Conservation (phyloP, 257 asterid species). For the Solanum peruvianum region DNA sequence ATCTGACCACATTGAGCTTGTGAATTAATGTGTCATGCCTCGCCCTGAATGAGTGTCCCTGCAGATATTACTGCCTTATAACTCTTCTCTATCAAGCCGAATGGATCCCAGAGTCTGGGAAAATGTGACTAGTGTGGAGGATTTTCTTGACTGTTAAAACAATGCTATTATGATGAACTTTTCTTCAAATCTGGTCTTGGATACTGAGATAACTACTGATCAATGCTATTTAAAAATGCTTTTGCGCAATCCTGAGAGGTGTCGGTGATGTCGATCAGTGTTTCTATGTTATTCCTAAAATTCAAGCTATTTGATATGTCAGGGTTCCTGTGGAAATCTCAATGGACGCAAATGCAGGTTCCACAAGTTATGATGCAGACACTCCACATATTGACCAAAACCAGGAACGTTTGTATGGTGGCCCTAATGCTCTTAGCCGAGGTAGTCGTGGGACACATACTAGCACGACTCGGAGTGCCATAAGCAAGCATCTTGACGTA, state of each 20-base stretch:
- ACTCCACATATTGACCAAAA: constrained; percentile 23
- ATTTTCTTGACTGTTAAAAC: background rate
- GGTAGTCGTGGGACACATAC: constrained; percentile 72
- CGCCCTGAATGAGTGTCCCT: background rate
- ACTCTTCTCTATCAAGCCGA: background rate
- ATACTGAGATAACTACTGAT: background rate
- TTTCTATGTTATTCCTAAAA: background rate
- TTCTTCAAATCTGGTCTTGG: background rate
- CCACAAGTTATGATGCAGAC: constrained; percentile 27
- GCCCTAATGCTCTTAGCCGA: constrained; percentile 42
- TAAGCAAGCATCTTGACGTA: constrained; percentile 55
- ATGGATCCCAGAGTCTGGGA: background rate
- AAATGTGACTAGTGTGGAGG: background rate
- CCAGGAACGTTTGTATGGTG: constrained; percentile 41
- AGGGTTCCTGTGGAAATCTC: constrained; percentile 45
- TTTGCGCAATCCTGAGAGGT: background rate
- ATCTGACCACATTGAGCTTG: background rate
- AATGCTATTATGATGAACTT: background rate
- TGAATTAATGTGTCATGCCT: background rate
- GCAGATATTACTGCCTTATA: background rate
- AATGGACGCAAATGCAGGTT: constrained; percentile 36
- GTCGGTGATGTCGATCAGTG: background rate
- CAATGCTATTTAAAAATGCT: background rate
- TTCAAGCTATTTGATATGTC: constrained; percentile 8
- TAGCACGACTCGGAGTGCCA: constrained; percentile 33